Percentiles rank a stretch among this genome's conserved stretches.
phyloP scores from a whole-genome alignment of 441 rosid species.

The Gossypium trilobum region DNA sequence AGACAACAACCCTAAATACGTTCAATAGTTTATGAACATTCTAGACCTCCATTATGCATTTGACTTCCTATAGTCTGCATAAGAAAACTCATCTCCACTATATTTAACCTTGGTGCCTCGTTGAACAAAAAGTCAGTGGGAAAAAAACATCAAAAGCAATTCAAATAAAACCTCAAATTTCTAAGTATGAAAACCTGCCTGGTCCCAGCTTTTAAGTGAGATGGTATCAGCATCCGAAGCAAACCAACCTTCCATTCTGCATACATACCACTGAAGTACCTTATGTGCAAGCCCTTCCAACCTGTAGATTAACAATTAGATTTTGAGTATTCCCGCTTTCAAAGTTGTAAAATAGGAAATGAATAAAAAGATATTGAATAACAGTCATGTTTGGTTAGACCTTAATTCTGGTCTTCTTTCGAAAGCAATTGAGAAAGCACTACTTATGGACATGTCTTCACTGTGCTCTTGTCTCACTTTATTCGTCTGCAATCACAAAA shows the following conservation, averaged over 20 bases:
- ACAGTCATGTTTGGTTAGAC: constrained; percentile 23
- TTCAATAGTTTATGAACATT: neutral
- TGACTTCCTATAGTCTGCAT: neutral
- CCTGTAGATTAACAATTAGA: constrained; percentile 32
- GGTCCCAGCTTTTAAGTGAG: constrained; percentile 76
- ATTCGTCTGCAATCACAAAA: constrained; percentile 44
- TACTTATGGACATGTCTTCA: constrained; percentile 72
- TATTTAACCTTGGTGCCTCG: neutral
- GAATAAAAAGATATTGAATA: neutral
- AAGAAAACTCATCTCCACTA: neutral
- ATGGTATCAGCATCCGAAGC: constrained; percentile 96
- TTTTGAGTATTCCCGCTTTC: neutral
- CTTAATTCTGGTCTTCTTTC: constrained; percentile 75
- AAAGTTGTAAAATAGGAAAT: neutral
- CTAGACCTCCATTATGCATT: neutral
- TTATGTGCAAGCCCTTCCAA: constrained; percentile 70
- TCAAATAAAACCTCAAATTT: neutral
- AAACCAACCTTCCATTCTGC: constrained; percentile 99
- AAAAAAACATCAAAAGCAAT: neutral
- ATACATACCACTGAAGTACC: constrained; percentile 92
- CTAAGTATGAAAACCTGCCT: constrained; percentile 32
- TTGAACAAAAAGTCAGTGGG: neutral
- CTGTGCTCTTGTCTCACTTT: constrained; percentile 54
- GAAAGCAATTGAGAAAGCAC: constrained; percentile 60
- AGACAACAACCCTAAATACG: neutral